Base-by-base conservation (phyloP, 352 stramenopile genomes). In the Phytopythium delawarense region DNA sequence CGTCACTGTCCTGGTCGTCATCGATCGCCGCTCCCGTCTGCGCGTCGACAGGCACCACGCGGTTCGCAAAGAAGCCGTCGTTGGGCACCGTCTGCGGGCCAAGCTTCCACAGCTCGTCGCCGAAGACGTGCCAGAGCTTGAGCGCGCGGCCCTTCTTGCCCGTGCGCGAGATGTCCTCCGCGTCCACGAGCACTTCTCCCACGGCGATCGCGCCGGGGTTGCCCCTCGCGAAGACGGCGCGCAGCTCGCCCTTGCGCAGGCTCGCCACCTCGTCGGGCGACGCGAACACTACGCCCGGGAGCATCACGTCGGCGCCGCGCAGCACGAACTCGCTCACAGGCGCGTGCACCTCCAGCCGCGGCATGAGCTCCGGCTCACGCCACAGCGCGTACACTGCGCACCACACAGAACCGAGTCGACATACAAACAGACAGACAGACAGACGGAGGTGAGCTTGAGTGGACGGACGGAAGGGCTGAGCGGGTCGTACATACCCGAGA, bases 281-380 rank as follows among this genome's bases (percentile, higher is more conserved):
- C 44, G 76, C 54, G 49, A 91, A 87, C 8, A 96, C 76, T 2
- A 96, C 84, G 6, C 87, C 87, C 0, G 87, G 87, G 40, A 93
- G 69, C 87, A 96, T 96, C 52, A 93, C 82, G 52, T 94, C 87
- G 0, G 87, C 87, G 9, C 87, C 87, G 37, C 84, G 78, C 28
- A 96, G 64, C 40, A 94, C 76, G 34, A 89, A 96, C 51, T 89
- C 70, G 53, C 87, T 96, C 68, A 92, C 87, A 4, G 84, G 83
- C 13, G 83, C 82, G 57, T 96, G 83, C 39, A 96, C 84, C 34
- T 74, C 59, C 45, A 96, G 59, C 30, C 65, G 56, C 9, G 83
- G 84, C 40, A 95, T 64, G 25, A 92, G 53, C 25, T 69, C 55
- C 0, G 80, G 64, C 5, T 65, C 61, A 1, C 65, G 61, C 87